Percentiles rank a stretch among this genome's conserved stretches.
Evolutionary conservation across 2,329 filamentous ascomycete genomes (phyloP).

Genomic region (Neopestalotiopsis sp.): DNA sequence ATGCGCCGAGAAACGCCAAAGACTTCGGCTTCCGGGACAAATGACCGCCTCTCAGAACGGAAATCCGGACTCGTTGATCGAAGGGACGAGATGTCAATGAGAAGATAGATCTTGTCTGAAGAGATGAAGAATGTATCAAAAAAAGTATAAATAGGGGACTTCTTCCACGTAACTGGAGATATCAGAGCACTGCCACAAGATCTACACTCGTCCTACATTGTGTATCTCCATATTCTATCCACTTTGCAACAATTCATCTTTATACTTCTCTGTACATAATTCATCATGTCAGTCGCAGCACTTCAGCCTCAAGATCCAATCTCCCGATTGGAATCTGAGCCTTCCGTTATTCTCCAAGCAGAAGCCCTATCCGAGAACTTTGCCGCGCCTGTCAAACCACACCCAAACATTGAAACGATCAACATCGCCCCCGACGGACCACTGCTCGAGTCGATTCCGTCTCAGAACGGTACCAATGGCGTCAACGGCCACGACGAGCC

Average conservation of each 20-base stretch:
- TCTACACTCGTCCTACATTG: neutral
- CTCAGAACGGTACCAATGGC: neutral
- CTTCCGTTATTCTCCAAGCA: neutral
- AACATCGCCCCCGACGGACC: neutral
- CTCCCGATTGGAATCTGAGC: neutral
- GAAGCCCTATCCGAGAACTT: constrained; percentile 7
- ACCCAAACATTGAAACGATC: neutral
- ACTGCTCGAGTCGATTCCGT: neutral
- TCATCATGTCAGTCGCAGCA: constrained; percentile 9
- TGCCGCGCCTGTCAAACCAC: neutral
- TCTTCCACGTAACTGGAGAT: neutral
- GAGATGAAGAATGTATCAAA: neutral
- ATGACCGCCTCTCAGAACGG: neutral
- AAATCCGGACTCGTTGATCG: neutral
- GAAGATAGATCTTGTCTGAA: neutral
- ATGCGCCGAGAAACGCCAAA: neutral
- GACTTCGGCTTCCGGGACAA: neutral
- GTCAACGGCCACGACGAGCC: constrained; percentile 11
- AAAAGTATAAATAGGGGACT: neutral
- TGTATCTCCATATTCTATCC: neutral
- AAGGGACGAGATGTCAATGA: neutral
- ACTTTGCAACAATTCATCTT: neutral
- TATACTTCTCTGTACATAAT: neutral
- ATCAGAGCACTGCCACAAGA: neutral
- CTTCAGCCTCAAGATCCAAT: neutral